Conservation (phyloP, 2,329 filamentous ascomycete species). For the Colletotrichum brevisporum region DNA sequence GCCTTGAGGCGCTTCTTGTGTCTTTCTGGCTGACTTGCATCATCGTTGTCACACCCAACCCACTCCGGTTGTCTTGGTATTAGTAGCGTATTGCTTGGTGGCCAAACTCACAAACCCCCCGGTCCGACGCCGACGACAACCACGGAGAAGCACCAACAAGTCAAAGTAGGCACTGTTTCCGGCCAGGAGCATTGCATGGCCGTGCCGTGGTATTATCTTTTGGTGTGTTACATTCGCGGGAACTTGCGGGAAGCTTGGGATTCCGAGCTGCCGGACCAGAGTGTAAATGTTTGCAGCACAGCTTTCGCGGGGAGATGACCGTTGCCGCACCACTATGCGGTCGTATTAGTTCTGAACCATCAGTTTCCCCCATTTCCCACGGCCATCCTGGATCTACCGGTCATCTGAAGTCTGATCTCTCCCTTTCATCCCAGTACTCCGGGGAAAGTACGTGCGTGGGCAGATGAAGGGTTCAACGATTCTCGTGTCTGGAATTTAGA, state of each 20-base stretch:
- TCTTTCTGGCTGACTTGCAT: background rate
- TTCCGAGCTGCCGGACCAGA: background rate
- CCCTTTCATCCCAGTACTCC: constrained; percentile 12
- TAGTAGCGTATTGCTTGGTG: no score
- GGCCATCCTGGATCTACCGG: constrained; percentile 12
- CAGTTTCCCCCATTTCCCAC: background rate
- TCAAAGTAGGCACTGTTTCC: background rate
- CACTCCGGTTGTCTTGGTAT: no score
- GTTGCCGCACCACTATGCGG: background rate
- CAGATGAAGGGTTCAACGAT: background rate
- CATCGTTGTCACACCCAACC: no score
- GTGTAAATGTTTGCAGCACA: constrained; percentile 3
- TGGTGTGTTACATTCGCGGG: constrained; percentile 33
- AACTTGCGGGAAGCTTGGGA: constrained; percentile 22
- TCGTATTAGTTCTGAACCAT: no score
- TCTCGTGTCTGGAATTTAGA: constrained; percentile 17
- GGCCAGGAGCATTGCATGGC: constrained; percentile 6
- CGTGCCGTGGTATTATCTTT: constrained; percentile 3
- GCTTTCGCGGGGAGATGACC: constrained; percentile 7
- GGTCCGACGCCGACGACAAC: no score
- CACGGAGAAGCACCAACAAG: no score
- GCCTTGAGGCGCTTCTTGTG: constrained; percentile 17
- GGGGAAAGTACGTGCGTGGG: background rate
- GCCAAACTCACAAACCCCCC: no score
- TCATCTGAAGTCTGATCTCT: constrained; percentile 16